Evolutionary conservation across 768 basidiomycete species (phyloP).

Genomic region (Dacryopinax spathularia): DNA sequence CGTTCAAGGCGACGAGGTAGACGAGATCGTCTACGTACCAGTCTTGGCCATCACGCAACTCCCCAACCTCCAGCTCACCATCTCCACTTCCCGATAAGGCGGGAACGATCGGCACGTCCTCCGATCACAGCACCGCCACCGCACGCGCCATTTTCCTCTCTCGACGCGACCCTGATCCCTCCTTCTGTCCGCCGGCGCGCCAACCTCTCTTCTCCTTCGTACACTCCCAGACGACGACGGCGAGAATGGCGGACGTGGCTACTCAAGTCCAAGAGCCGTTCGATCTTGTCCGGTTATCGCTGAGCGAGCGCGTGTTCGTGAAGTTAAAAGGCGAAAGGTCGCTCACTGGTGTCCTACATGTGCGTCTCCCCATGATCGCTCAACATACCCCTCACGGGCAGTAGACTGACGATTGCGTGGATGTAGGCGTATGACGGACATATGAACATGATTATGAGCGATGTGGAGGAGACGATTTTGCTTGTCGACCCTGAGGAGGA

Average conservation of each 20-base stretch:
- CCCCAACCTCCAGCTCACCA: too few species aligned
- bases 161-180: neutral
- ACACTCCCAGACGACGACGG: neutral
- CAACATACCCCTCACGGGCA: conserved; percentile 4
- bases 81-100: too few species aligned
- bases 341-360: conserved; percentile 82
- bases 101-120: too few species aligned
- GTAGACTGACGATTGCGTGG: neutral
- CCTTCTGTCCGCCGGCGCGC: neutral
- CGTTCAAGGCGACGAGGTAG: too few species aligned
- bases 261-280: conserved; percentile 77
- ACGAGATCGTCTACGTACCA: too few species aligned
- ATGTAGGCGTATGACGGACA: conserved; percentile 96
- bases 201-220: neutral
- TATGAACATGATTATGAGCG: conserved; percentile 96
- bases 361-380: conserved; percentile 27
- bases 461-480: conserved; percentile 95
- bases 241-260: conserved; percentile 18
- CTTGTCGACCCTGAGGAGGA: conserved; percentile 63
- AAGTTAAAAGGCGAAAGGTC: conserved; percentile 92
- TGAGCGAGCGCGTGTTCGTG: conserved; percentile 95
- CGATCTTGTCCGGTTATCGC: conserved; percentile 88
- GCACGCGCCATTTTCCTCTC: neutral
- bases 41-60: too few species aligned
- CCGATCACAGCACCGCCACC: too few species aligned